Evolutionary conservation across 202 grass and related monocot species (phyloP).

Genomic region (Panicum virgatum): DNA sequence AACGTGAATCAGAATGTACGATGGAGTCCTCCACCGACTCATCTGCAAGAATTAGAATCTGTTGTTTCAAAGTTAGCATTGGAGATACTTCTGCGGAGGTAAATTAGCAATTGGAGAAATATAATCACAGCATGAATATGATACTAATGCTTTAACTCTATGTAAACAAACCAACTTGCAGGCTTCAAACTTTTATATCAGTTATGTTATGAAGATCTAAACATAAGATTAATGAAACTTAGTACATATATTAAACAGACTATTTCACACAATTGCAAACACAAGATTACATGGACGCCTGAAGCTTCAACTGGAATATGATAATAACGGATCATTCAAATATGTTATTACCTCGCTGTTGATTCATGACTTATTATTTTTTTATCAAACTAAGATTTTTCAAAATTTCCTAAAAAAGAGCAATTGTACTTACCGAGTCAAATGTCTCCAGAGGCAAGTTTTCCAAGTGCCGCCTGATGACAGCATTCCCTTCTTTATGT

Average conservation of each 20-base stretch:
- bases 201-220: neutral
- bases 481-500: constrained; percentile 98
- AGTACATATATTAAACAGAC: neutral
- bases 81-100: constrained; percentile 12
- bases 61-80: constrained; percentile 65
- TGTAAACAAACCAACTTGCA: constrained; percentile 9
- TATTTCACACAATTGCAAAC: constrained; percentile 8
- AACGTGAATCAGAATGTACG: constrained; percentile 76
- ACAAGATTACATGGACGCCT: constrained; percentile 1
- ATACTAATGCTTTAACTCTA: neutral
- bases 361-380: neutral
- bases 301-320: neutral
- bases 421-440: constrained; percentile 82
- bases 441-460: constrained; percentile 94
- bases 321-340: neutral
- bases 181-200: constrained; percentile 6
- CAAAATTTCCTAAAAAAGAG: constrained; percentile 11
- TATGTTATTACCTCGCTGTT: neutral
- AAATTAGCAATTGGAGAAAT: neutral
- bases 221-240: neutral
- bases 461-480: constrained; percentile 91
- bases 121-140: neutral
- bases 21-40: constrained; percentile 97
- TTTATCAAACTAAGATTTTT: constrained; percentile 18
- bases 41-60: constrained; percentile 99